phyloP scores from a whole-genome alignment of 345 rosid species.

The Cochlearia excelsa region DNA sequence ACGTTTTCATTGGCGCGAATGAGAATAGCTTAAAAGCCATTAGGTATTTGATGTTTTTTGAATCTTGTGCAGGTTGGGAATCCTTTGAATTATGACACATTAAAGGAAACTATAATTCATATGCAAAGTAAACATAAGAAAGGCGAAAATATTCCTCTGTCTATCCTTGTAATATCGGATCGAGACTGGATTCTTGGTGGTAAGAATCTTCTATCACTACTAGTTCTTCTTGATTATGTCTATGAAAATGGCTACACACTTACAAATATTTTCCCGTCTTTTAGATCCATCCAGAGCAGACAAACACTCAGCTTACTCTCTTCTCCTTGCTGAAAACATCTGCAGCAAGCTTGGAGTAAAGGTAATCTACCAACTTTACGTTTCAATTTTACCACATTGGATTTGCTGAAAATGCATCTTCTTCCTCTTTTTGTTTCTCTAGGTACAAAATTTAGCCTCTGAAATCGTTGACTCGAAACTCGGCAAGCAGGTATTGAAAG shows the following conservation, averaged over 20 bases:
- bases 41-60: constrained; percentile 19
- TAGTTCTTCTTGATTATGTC: constrained; percentile 7
- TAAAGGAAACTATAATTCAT: constrained; percentile 59
- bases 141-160: constrained; percentile 56
- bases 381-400: constrained; percentile 5
- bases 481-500: constrained; percentile 75
- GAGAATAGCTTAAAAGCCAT: constrained; percentile 10
- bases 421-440: constrained; percentile 17
- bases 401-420: constrained; percentile 22
- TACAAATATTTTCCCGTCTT: constrained; percentile 24
- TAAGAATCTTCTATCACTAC: constrained; percentile 24
- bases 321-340: constrained; percentile 90
- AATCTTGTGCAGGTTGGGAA: constrained; percentile 65
- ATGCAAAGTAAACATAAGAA: constrained; percentile 52
- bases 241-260: neutral
- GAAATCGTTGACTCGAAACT: constrained; percentile 88
- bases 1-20: constrained; percentile 7
- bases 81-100: constrained; percentile 70
- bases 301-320: constrained; percentile 84
- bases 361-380: constrained; percentile 37
- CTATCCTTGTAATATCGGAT: constrained; percentile 80
- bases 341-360: constrained; percentile 79
- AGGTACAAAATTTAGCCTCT: constrained; percentile 91
- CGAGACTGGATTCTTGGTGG: constrained; percentile 86
- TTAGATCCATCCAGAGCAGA: constrained; percentile 90